phyloP scores from a whole-genome alignment of 305 asterid species.

The Fraxinus albicans region DNA sequence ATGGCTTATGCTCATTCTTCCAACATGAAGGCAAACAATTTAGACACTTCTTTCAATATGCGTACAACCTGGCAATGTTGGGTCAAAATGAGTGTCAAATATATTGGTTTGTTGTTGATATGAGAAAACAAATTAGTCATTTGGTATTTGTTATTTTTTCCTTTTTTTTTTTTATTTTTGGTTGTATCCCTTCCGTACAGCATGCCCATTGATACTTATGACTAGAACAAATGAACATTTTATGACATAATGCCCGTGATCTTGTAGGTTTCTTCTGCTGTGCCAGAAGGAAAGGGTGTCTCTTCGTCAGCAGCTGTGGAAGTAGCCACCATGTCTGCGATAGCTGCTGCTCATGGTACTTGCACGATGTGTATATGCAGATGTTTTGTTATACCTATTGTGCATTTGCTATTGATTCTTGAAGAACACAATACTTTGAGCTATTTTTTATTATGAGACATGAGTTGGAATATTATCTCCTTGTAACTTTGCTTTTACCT shows the following conservation, averaged over 20 bases:
- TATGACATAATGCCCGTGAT: background rate
- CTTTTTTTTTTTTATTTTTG: background rate
- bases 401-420: background rate
- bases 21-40: background rate
- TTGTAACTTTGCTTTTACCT: background rate
- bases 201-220: background rate
- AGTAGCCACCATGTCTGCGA: conserved; percentile 96
- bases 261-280: conserved; percentile 94
- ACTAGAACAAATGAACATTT: conserved; percentile 6
- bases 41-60: background rate
- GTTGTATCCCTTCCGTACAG: background rate
- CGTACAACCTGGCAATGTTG: background rate
- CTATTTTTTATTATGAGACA: background rate
- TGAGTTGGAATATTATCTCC: background rate
- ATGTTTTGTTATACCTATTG: background rate
- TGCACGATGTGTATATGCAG: background rate
- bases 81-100: background rate
- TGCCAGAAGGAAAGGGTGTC: conserved; percentile 99
- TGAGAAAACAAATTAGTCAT: background rate
- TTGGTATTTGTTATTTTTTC: background rate
- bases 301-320: conserved; percentile 99
- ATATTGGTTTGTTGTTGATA: background rate
- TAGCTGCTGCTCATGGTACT: conserved; percentile 92
- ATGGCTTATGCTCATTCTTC: background rate
- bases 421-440: background rate